These are phyloP conservation scores for Didymella glomerata DNA, from an alignment of 2,329 filamentous ascomycete species.

Conservation along the genomic window DNA sequence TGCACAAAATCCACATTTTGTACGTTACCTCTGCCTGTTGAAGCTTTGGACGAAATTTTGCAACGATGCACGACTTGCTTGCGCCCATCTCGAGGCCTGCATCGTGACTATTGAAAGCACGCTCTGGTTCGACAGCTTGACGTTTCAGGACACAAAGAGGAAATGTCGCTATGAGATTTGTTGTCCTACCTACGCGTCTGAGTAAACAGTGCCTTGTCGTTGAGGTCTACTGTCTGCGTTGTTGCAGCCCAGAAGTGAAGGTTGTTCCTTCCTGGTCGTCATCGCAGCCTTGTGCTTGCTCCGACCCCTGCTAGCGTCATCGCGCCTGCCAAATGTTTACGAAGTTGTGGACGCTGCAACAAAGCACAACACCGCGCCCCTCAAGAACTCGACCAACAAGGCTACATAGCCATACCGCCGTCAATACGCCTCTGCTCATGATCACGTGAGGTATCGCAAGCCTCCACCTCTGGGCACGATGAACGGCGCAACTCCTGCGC, in stretches of 20 bases:
- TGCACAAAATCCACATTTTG: constrained; percentile 21
- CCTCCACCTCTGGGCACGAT: constrained; percentile 64
- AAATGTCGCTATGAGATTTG: not conserved
- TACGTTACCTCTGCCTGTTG: constrained; percentile 34
- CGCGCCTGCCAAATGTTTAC: constrained; percentile 17
- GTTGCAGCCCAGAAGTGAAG: not conserved
- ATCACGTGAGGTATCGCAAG: constrained; percentile 1
- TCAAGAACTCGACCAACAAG: constrained; percentile 1
- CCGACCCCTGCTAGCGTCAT: constrained; percentile 18
- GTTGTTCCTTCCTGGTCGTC: constrained; percentile 1
- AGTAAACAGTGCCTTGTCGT: not conserved
- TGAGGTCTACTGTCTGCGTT: not conserved
- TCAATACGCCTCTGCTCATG: constrained; percentile 3
- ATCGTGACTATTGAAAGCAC: constrained; percentile 19
- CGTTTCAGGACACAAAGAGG: not conserved
- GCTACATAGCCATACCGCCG: constrained; percentile 2
- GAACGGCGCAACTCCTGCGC: constrained; percentile 75
- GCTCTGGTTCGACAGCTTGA: constrained; percentile 19
- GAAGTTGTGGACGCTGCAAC: constrained; percentile 2
- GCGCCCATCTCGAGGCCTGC: constrained; percentile 32
- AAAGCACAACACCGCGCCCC: constrained; percentile 18
- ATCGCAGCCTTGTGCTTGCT: not conserved
- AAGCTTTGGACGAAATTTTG: constrained; percentile 7
- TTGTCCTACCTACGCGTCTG: not conserved
- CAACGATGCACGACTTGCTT: constrained; percentile 7